Evolutionary conservation across 139 green algal genomes (phyloP).

Genomic region (Desmodesmus armatus): DNA sequence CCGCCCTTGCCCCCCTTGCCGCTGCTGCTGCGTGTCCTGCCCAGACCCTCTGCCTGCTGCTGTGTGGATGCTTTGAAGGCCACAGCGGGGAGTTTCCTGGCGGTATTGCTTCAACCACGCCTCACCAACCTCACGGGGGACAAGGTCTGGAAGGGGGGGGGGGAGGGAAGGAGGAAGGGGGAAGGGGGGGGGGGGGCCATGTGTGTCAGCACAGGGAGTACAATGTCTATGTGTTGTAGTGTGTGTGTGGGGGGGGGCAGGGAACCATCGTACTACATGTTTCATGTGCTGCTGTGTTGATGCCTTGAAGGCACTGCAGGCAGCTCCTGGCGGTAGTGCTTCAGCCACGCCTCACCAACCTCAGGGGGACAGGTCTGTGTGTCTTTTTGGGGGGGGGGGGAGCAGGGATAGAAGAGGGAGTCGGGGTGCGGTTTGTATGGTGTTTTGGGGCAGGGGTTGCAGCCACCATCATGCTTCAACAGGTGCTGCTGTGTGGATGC

Average conservation of each 20-base stretch:
- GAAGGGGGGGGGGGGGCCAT: not conserved
- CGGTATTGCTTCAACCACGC: conserved; percentile 95
- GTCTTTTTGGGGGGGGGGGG: not conserved
- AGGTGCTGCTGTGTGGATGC: conserved; percentile 91
- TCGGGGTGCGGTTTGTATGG: not conserved
- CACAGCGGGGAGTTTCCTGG: conserved; percentile 93
- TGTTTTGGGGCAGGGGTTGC: not conserved
- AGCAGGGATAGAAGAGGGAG: not conserved
- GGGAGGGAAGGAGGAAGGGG: not conserved
- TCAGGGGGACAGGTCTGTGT: conserved; percentile 93
- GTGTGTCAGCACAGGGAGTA: not conserved
- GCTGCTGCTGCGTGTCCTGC: not conserved
- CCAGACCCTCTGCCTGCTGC: conserved; percentile 50
- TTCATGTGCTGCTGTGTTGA: conserved; percentile 91
- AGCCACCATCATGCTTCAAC: too few species aligned
- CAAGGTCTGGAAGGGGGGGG: conserved; percentile 78
- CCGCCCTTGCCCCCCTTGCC: conserved; percentile 5
- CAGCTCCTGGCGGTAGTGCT: conserved; percentile 95
- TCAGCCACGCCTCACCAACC: conserved; percentile 88
- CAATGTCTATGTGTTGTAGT: too few species aligned
- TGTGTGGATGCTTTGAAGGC: conserved; percentile 98
- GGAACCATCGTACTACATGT: not conserved
- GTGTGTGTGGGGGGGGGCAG: not conserved
- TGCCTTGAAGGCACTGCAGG: conserved; percentile 97
- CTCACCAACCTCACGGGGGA: conserved; percentile 89